Base-by-base conservation (phyloP, 73 alveolate genomes). In the Paramecium tetraurelia region DNA sequence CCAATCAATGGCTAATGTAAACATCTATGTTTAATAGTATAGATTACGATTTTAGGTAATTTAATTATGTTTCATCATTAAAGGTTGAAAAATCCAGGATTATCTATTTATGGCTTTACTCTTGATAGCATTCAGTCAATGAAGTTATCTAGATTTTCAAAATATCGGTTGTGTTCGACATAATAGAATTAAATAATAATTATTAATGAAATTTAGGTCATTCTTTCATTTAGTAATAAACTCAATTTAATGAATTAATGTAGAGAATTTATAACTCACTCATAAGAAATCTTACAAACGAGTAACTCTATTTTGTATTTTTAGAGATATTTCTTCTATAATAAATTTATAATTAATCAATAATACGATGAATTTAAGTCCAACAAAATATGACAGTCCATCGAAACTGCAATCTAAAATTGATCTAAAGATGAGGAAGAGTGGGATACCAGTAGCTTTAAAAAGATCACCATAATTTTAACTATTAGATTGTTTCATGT, bases 381-480 rank as follows among this genome's bases (percentile, higher is more conserved):
- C 86, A 33, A 38, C 59, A 3, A 72, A 72, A 40, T 33, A 14
- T 72, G 86, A 72, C 35, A 72, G 68, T 33, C 86, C 59, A 36
- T 35, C 86, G 20, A 72, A 40, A 72, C 14, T 20, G 31, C 20
- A 72, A 35, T 63, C 84, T 1, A 75, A 75, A 75, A 12, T 75
- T 4, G 87, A 75, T 75, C 11, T 21, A 5, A 75, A 41, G 68
- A 38, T 75, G 58, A 75, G 87, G 38, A 75, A 75, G 59, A 41
- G 40, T 16, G 90, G 90, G 14, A 24, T 80, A 12, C 90, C 90
- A 31, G 57, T 41, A 8, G 90, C 90, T 14, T 80, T 80, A 41
- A 40, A 46, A 46, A 80, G 57, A 48, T 44, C 90, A 31, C 53
- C 70, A 2, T 31, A 80, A 46, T 31, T 46, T 35, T 63, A 33